Conservation (phyloP, 495 filamentous ascomycete genomes). For the Penicillium salamii region DNA sequence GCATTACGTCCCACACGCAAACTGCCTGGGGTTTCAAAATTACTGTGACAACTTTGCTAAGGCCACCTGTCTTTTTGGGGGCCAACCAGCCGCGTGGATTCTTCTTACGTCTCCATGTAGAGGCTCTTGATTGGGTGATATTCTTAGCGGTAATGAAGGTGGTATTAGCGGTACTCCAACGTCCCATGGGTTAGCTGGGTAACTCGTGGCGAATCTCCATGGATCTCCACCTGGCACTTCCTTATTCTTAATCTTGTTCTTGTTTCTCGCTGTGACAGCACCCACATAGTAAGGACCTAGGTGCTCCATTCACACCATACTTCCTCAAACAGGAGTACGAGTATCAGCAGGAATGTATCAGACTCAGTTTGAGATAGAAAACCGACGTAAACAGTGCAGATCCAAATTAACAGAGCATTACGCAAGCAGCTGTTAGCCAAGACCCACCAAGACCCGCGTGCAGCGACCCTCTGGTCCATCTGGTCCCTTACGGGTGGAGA, state of each 20-base stretch:
- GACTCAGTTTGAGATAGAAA: slow-evolving; percentile 23
- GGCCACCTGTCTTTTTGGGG: slow-evolving; percentile 18
- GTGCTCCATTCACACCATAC: too few species aligned
- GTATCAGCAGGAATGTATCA: slow-evolving; percentile 17
- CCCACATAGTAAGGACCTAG: too few species aligned
- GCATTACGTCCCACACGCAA: neutral
- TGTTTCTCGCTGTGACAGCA: too few species aligned
- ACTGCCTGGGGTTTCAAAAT: neutral
- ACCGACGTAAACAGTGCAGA: slow-evolving; percentile 25
- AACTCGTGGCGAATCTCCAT: slow-evolving; percentile 20
- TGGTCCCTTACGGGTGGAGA: slow-evolving; percentile 46
- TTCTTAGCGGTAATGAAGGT: neutral
- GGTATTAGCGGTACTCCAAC: too few species aligned
- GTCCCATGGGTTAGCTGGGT: too few species aligned
- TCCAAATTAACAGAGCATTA: slow-evolving; percentile 44
- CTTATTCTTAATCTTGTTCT: slow-evolving; percentile 4
- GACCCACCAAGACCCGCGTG: slow-evolving; percentile 36
- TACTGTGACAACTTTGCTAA: slow-evolving; percentile 8
- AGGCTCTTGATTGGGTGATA: neutral
- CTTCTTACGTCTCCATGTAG: neutral
- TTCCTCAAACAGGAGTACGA: too few species aligned
- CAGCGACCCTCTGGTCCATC: slow-evolving; percentile 37
- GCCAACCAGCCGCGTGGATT: neutral
- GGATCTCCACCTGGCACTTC: neutral
- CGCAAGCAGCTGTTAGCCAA: slow-evolving; percentile 40